Percentiles rank a stretch among this genome's conserved stretches.
Conservation (phyloP, 139 green algal species). For the Closterium sp. region DNA sequence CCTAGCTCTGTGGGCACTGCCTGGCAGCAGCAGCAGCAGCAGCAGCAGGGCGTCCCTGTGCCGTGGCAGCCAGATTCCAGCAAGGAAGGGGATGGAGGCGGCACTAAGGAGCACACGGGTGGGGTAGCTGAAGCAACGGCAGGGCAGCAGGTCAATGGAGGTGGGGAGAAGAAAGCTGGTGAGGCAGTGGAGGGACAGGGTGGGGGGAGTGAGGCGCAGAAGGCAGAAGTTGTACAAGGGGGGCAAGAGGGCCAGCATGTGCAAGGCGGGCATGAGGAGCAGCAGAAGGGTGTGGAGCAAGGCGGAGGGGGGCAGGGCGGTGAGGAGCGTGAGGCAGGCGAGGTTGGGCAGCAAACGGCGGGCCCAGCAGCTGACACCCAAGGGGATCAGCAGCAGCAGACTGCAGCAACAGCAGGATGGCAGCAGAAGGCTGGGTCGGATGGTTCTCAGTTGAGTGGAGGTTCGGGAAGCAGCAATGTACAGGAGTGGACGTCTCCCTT, state of each 20-base stretch:
- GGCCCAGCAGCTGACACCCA: background rate
- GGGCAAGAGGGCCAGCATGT: background rate
- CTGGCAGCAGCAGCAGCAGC: background rate
- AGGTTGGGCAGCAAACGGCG: background rate
- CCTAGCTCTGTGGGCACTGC: background rate
- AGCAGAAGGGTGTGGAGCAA: background rate
- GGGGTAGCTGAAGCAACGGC: background rate
- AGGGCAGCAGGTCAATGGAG: background rate
- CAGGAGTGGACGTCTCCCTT: conserved; percentile 44
- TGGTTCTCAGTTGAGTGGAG: background rate
- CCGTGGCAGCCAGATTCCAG: background rate
- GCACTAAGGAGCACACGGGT: background rate
- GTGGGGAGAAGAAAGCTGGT: background rate
- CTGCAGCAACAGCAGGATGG: background rate
- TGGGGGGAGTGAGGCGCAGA: background rate
- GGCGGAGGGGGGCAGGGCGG: background rate
- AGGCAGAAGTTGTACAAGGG: background rate
- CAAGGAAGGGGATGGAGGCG: background rate
- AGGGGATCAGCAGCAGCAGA: background rate
- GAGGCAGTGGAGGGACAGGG: background rate
- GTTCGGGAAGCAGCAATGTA: background rate
- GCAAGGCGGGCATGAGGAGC: background rate
- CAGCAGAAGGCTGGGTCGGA: background rate
- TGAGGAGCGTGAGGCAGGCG: background rate
- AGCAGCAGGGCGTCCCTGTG: background rate